phyloP scores from a whole-genome alignment of 441 rosid genomes.

The Bocquillonia castaneifolia region DNA sequence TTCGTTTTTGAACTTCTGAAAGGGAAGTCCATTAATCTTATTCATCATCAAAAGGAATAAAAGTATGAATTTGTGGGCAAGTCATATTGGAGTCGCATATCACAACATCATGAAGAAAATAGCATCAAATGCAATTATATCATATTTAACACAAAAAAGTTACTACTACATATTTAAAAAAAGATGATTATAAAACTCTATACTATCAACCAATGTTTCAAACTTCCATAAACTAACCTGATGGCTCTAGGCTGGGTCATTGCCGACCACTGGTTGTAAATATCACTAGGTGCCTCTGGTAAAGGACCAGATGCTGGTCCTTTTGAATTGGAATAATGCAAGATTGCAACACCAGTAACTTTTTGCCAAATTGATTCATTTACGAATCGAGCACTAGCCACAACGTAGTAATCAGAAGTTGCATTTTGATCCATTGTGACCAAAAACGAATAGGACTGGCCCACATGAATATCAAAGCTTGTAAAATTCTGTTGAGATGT shows the following conservation, averaged over 20 bases:
- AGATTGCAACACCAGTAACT: constrained; percentile 84
- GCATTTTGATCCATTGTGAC: constrained; percentile 91
- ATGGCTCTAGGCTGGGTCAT: constrained; percentile 79
- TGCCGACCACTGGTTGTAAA: constrained; percentile 65
- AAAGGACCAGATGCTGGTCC: constrained; percentile 76
- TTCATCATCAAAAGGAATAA: constrained; percentile 2
- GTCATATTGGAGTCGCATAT: background rate
- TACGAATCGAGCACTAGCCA: constrained; percentile 90
- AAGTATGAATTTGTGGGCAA: background rate
- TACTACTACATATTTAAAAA: background rate
- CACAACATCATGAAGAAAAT: background rate
- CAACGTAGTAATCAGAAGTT: constrained; percentile 73
- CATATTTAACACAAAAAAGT: background rate
- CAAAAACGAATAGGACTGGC: constrained; percentile 83
- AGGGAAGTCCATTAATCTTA: background rate
- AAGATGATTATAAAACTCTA: background rate
- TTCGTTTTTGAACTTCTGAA: background rate
- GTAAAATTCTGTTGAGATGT: constrained; percentile 63
- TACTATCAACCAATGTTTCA: background rate
- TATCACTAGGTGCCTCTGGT: constrained; percentile 64
- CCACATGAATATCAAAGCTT: constrained; percentile 79
- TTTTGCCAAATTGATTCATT: constrained; percentile 82
- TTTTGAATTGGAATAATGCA: constrained; percentile 86
- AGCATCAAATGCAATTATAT: background rate
- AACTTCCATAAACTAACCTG: constrained; percentile 42